A percentile compares a stretch with the other conserved stretches of the same genome.
These are phyloP conservation scores for Polysphondylium violaceum DNA, from an alignment of 78 protist genomes.

Conservation along the genomic window DNA sequence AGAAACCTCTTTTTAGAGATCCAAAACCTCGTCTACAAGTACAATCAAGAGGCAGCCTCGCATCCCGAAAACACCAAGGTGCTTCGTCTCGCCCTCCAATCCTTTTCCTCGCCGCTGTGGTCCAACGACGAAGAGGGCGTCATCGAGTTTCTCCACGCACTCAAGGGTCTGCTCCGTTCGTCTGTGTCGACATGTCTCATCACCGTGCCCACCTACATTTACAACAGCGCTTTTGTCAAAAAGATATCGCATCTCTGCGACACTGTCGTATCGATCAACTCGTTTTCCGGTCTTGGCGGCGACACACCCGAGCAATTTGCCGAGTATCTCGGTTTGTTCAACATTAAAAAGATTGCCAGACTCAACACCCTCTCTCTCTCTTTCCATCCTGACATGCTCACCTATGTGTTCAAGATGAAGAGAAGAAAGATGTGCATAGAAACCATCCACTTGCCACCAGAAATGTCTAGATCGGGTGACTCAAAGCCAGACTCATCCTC, in stretches of 20 bases:
- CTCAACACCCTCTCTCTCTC: slow-evolving; percentile 72
- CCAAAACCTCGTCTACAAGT: slow-evolving; percentile 42
- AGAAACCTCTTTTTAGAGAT: slow-evolving; percentile 50
- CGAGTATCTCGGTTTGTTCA: slow-evolving; percentile 79
- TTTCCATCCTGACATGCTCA: slow-evolving; percentile 61
- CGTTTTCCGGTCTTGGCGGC: slow-evolving; percentile 70
- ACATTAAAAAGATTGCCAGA: slow-evolving; percentile 60
- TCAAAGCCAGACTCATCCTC: slow-evolving; percentile 1
- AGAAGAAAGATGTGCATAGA: slow-evolving; percentile 80
- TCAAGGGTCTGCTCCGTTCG: slow-evolving; percentile 69
- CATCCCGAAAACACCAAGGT: slow-evolving; percentile 9
- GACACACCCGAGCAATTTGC: slow-evolving; percentile 66
- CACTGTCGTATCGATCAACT: slow-evolving; percentile 53
- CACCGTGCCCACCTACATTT: slow-evolving; percentile 76
- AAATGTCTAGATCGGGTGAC: slow-evolving; percentile 54
- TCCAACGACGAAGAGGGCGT: slow-evolving; percentile 70
- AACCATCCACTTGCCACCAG: slow-evolving; percentile 77
- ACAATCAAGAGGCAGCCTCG: slow-evolving; percentile 47
- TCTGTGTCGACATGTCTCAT: slow-evolving; percentile 70
- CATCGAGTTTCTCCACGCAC: slow-evolving; percentile 68
- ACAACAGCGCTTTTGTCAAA: slow-evolving; percentile 26
- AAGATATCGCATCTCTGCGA: slow-evolving; percentile 69
- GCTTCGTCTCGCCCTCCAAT: slow-evolving; percentile 36
- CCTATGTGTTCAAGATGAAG: slow-evolving; percentile 80
- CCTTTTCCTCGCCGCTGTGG: slow-evolving; percentile 76